These are phyloP conservation scores for Dendrothele bispora DNA, from an alignment of 768 basidiomycete genomes.

Conservation along the genomic window DNA sequence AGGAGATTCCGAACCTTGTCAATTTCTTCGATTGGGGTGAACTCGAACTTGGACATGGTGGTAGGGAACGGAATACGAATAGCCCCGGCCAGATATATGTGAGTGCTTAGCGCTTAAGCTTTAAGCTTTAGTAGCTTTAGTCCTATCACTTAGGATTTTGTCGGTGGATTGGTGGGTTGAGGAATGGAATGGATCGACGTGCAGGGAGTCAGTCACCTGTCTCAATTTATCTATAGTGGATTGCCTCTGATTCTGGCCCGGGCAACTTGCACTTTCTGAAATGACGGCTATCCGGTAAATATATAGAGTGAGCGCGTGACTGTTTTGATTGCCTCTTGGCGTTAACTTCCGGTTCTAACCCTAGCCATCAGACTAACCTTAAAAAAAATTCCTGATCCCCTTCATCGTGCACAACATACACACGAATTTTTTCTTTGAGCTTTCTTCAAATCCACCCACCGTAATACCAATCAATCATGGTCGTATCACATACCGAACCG, in stretches of 20 bases:
- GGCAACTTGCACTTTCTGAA: no score
- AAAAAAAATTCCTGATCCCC: neutral
- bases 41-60: conserved; percentile 3
- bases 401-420: neutral
- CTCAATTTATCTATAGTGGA: no score
- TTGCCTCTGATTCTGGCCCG: no score
- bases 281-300: no score
- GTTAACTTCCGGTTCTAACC: neutral
- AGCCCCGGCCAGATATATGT: no score
- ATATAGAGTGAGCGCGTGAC: neutral
- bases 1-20: conserved; percentile 1
- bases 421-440: neutral
- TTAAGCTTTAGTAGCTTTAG: no score
- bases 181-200: no score
- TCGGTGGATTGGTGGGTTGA: no score
- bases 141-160: no score
- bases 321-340: neutral
- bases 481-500: conserved; percentile 32
- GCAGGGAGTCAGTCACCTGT: no score
- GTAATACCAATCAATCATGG: conserved; percentile 32
- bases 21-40: conserved; percentile 5
- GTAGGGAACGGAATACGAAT: neutral
- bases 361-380: neutral
- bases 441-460: neutral
- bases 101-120: no score